Evolutionary conservation across 345 rosid species (phyloP), one percentile per base, ranked within the genome.

Genomic region (Limnanthes douglasii): DNA sequence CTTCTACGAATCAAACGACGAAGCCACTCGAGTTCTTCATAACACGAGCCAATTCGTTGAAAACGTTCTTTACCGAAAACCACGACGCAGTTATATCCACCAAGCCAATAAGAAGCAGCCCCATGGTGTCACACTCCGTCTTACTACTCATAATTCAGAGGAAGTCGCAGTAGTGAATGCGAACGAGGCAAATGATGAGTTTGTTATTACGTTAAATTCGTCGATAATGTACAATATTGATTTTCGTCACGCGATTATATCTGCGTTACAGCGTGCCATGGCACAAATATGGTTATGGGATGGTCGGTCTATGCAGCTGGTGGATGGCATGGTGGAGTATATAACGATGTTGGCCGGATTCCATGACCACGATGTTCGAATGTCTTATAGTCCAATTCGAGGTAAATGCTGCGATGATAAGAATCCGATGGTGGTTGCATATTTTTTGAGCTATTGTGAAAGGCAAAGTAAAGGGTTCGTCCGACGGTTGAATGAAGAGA

Each of bases 251-350:
- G 61, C 34, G 0, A 12, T 73, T 9, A 34, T 3, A 3, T 48
- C 60, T 0, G 54, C 63, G 11, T 31, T 73, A 8, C 61, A 55
- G 19, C 58, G 56, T 4, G 70, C 59, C 40, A 62, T 69, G 69
- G 72, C 72, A 3, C 47, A 60, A 3, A 49, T 72, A 27, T 75
- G 79, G 82, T 34, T 71, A 4, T 62, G 70, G 72, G 61, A 57
- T 31, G 50, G 43, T 13, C 72, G 69, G 36, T 61, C 84, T 18
- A 23, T 54, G 33, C 37, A 57, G 67, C 52, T 76, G 28, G 14
- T 70, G 0, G 66, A 63, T 12, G 78, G 78, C 5, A 39, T 73
- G 43, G 71, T 50, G 13, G 77, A 73, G 46, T 68, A 57, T 25
- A 43, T 76, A 31, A 43, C 37, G 38, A n/a, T n/a, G 48, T 13